A percentile compares a stretch with the other conserved stretches of the same genome.
Conservation (phyloP, 2,329 filamentous ascomycete species). For the Sarocladium brachiariae region DNA sequence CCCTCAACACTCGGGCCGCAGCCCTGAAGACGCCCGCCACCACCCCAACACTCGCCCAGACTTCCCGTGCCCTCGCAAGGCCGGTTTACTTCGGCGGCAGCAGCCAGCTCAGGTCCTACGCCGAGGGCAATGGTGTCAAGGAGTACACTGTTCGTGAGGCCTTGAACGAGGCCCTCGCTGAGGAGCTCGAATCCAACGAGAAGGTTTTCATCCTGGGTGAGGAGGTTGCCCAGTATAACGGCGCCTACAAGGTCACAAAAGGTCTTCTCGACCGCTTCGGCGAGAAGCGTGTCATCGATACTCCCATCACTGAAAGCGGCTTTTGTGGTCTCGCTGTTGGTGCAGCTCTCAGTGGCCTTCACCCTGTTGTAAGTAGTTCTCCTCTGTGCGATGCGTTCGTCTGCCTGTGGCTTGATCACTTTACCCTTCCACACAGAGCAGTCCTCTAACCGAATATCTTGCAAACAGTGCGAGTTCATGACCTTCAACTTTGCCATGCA, state of each 20-base stretch:
- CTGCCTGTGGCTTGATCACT: too few species aligned
- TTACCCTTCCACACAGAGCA: not conserved
- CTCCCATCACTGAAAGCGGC: slow-evolving; percentile 94
- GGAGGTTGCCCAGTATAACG: slow-evolving; percentile 99
- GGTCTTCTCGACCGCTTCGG: slow-evolving; percentile 95
- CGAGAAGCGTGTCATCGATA: slow-evolving; percentile 95
- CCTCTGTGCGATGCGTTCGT: not conserved
- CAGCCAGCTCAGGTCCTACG: slow-evolving; percentile 44
- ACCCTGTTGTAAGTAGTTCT: slow-evolving; percentile 81
- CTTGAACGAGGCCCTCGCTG: slow-evolving; percentile 93
- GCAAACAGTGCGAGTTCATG: slow-evolving; percentile 90
- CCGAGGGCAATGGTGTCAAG: slow-evolving; percentile 60
- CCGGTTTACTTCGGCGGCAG: slow-evolving; percentile 31
- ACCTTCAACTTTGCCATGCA: slow-evolving; percentile 99
- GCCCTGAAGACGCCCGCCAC: slow-evolving; percentile 24
- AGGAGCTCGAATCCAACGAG: slow-evolving; percentile 89
- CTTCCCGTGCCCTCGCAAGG: slow-evolving; percentile 29
- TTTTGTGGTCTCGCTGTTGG: slow-evolving; percentile 92
- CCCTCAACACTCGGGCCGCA: slow-evolving; percentile 34
- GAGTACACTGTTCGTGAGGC: slow-evolving; percentile 97
- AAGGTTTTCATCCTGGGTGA: slow-evolving; percentile 97
- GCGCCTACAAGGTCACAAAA: slow-evolving; percentile 99
- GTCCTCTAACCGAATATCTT: slow-evolving; percentile 7
- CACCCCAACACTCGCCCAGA: slow-evolving; percentile 29
- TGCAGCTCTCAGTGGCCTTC: slow-evolving; percentile 87